These are phyloP conservation scores for Auricularia cornea DNA, from an alignment of 768 basidiomycete genomes.

Conservation along the genomic window DNA sequence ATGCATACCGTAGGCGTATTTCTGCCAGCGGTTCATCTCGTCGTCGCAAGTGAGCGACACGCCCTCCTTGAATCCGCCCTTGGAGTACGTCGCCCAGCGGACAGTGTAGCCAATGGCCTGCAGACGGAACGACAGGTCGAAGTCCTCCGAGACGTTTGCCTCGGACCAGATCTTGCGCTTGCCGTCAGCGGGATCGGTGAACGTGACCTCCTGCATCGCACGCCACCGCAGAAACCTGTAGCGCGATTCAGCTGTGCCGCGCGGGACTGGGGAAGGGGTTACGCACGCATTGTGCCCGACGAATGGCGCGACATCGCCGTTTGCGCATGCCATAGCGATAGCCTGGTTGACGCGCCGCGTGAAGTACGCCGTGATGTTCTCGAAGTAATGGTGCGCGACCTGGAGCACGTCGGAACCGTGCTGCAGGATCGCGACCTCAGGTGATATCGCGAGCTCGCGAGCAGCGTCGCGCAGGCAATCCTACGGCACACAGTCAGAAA, in stretches of 20 bases:
- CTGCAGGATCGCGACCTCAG: slow-evolving; percentile 82
- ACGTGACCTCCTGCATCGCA: slow-evolving; percentile 79
- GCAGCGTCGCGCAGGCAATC: slow-evolving; percentile 90
- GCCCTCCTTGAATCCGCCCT: slow-evolving; percentile 32
- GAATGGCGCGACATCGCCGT: slow-evolving; percentile 76
- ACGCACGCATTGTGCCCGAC: slow-evolving; percentile 69
- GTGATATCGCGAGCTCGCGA: slow-evolving; percentile 72
- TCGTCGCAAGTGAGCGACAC: slow-evolving; percentile 32
- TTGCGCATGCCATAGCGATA: slow-evolving; percentile 67
- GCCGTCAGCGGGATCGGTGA: slow-evolving; percentile 56
- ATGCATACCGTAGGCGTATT: slow-evolving; percentile 13
- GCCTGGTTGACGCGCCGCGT: slow-evolving; percentile 79
- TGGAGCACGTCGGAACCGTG: slow-evolving; percentile 87
- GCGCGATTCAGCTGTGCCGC: no score
- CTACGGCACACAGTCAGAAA: slow-evolving; percentile 10
- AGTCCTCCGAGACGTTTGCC: slow-evolving; percentile 73
- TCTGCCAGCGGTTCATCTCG: slow-evolving; percentile 35
- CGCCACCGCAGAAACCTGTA: slow-evolving; percentile 70
- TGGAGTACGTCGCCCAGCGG: slow-evolving; percentile 26
- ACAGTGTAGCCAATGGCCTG: slow-evolving; percentile 23
- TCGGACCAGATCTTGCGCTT: slow-evolving; percentile 76
- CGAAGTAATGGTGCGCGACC: slow-evolving; percentile 82
- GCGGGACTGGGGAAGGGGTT: no score
- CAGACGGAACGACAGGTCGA: slow-evolving; percentile 71
- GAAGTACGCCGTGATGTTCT: slow-evolving; percentile 84